Base-by-base conservation (phyloP, 805 yeast genomes). In the Zygoascus flipseniorum region DNA sequence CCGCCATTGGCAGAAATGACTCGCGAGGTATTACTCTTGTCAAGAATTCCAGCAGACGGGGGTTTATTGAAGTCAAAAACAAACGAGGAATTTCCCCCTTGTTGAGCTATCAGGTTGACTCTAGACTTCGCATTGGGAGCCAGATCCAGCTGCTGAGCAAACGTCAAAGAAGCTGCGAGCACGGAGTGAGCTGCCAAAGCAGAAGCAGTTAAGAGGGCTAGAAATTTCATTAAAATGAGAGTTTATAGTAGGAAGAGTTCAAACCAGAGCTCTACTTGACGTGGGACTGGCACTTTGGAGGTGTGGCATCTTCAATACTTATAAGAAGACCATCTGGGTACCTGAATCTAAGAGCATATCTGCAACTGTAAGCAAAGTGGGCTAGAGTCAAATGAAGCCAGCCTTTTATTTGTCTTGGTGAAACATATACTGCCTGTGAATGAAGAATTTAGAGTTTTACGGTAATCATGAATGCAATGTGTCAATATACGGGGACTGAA, bases 51-150 rank as follows among this genome's bases (percentile, higher is more conserved):
- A 26, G 31, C 47, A 14, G 16, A 14, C 4, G 62, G 56, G 23
- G 62, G 56, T 35, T 52, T 43, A 28, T 37, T 50, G 52, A 57
- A 57, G 41, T 58, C 61, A 51, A 56, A 59, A 32, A 45, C 50
- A 48, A 59, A 59, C 2, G 56, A 52, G 13, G 11, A 32, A 45
- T 54, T 48, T n/a, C 58, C 61, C n/a, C 54, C 57, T 37, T 39
- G 14, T 2, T 31, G 28, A 13, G 43, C 45, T n/a, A 59, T 51
- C 6, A 56, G 23, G 16, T 51, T 52, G 16, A 58, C 48, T 28
- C 51, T 41, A 31, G 56, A 54, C 5, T 28, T 31, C 8, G 46
- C 51, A 20, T 48, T 51, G 31, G 41, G 49, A 5, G 41, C 49
- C 41, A 46, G 14, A 14, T 26, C 49, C 2, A 46, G 20, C 26